phyloP scores from a whole-genome alignment of 805 yeast genomes.

The Ascoidea tarda region DNA sequence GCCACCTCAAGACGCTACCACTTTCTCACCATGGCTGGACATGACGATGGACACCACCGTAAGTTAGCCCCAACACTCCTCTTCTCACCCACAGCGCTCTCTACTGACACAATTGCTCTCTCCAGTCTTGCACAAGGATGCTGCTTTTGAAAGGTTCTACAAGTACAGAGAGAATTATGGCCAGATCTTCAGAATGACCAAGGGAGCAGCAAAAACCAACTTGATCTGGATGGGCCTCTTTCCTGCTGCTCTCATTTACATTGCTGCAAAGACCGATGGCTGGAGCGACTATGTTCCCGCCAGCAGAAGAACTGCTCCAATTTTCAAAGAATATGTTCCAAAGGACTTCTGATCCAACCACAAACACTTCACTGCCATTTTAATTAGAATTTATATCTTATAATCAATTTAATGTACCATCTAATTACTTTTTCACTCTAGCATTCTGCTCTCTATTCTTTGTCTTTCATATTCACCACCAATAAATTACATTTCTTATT shows the following conservation, averaged over 20 bases:
- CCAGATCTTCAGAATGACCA: constrained; percentile 9
- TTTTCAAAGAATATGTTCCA: constrained; percentile 8
- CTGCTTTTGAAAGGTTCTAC: constrained; percentile 8
- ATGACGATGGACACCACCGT: not conserved
- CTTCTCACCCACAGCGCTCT: not conserved
- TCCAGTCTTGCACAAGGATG: constrained; percentile 8
- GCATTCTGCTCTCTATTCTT: not conserved
- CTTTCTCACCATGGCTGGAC: not conserved
- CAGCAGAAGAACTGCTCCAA: constrained; percentile 7
- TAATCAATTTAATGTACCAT: not conserved
- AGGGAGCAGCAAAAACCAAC: constrained; percentile 7
- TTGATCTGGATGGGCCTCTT: constrained; percentile 14
- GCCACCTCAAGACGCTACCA: not conserved
- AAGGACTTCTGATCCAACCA: not conserved
- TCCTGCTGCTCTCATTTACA: constrained; percentile 20
- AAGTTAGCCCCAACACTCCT: not conserved
- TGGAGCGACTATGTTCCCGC: not conserved
- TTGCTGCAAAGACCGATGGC: constrained; percentile 17
- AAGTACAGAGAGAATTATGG: constrained; percentile 11
- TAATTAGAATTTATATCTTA: not conserved
- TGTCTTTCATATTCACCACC: too few relatives aligned
- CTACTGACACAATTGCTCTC: not conserved
- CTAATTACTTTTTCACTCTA: not conserved
- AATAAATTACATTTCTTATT: too few relatives aligned
- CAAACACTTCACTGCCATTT: not conserved